Percentiles rank a stretch among this genome's conserved stretches.
Conservation (phyloP, 352 stramenopile species). For the Aphanomyces invadans region DNA sequence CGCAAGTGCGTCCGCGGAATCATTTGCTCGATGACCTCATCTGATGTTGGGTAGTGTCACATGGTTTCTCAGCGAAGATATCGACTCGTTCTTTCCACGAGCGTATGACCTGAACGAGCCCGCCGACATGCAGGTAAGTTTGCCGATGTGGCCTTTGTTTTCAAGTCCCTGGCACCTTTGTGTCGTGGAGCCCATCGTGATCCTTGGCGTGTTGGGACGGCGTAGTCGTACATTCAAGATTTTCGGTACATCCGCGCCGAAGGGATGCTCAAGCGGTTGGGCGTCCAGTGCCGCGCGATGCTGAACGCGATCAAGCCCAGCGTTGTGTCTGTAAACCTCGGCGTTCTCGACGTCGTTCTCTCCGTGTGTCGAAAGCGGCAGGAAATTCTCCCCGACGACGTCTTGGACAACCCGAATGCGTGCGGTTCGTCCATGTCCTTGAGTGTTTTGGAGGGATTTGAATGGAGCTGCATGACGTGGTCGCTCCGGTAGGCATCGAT, state of each 20-base stretch:
- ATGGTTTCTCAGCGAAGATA: conserved; percentile 79
- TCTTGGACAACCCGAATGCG: not conserved
- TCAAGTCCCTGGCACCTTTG: too few relatives aligned
- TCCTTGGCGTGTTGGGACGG: too few relatives aligned
- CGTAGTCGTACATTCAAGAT: conserved; percentile 82
- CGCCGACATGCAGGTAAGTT: conserved; percentile 52
- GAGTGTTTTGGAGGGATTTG: too few relatives aligned
- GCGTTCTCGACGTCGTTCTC: conserved; percentile 49
- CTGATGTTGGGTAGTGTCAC: conserved; percentile 23
- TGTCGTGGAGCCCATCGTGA: too few relatives aligned
- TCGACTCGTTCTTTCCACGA: conserved; percentile 79
- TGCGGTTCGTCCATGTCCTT: too few relatives aligned
- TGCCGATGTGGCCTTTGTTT: not conserved
- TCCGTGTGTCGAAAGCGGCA: conserved; percentile 38
- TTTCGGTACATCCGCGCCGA: conserved; percentile 82
- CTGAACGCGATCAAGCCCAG: conserved; percentile 27
- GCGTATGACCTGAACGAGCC: conserved; percentile 85
- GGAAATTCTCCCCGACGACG: conserved; percentile 29
- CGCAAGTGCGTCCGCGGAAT: conserved; percentile 31
- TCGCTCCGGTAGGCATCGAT: conserved; percentile 24
- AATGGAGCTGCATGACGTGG: too few relatives aligned
- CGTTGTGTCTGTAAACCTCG: conserved; percentile 38
- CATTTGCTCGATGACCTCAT: too few relatives aligned
- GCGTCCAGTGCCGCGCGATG: conserved; percentile 8
- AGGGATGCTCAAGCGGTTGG: conserved; percentile 69